Base-by-base conservation (phyloP, 306 rosid species). In the Rubus parviflorus region DNA sequence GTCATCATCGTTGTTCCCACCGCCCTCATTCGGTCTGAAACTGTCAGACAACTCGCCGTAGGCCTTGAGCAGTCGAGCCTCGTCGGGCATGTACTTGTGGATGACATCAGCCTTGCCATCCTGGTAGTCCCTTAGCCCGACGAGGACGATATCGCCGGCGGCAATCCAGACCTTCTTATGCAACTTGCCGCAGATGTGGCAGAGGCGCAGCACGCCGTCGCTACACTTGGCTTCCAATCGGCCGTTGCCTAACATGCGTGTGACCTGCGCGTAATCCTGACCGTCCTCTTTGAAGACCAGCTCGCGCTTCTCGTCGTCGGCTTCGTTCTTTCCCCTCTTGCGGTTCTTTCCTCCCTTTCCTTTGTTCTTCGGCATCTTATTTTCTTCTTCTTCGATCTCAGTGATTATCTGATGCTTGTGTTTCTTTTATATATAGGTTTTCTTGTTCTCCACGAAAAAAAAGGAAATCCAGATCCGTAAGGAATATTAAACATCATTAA, bases 271-370 rank as follows among this genome's bases (percentile, higher is more conserved):
- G 56, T 87, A 85, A 16, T 87, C 87, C 6, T 83, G 89, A 0
- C 85, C 87, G 42, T 83, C 85, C 20, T 77, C 83, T 37, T 87
- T 89, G 82, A 86, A 88, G 0, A 79, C 81, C 0, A 85, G 81
- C 62, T 86, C 92, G 13, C 89, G 61, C 70, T 81, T 88, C 66
- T 79, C 83, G 48, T 81, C 91, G n/a, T 81, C 89, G 0, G 89
- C 92, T 25, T 86, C 88, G 81, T 86, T 88, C 86, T 83, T 88
- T 13, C 89, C 89, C 19, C 89, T 80, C 88, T 81, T 86, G 4
- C 85, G 38, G 75, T 88, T 88, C 88, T 88, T 88, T 0, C 88
- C 86, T 83, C 88, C 86, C 77, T 88, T 80, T 25, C 88, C 89
- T 84, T 88, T 86, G 62, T 88, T 88, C 81, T 86, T 85, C 81